A percentile compares a stretch with the other conserved stretches of the same genome.
Conservation (phyloP, 228 moss, liverwort and hornwort genomes). For the Sphagnum magellanicum region DNA sequence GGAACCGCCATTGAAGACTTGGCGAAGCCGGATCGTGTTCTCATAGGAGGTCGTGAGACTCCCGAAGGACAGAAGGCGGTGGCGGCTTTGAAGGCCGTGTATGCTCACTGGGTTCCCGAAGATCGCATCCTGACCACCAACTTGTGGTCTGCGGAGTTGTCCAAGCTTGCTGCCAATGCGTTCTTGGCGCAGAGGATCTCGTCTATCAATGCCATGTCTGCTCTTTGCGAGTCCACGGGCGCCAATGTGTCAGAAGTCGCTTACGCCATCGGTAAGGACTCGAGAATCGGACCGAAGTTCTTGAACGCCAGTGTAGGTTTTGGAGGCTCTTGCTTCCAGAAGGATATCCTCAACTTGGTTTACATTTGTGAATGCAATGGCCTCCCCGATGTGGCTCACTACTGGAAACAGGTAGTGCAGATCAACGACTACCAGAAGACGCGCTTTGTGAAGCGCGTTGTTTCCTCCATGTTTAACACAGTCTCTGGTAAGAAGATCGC, state of each 20-base stretch:
- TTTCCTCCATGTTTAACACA: conserved; percentile 95
- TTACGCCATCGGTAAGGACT: conserved; percentile 73
- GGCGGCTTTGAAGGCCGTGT: conserved; percentile 78
- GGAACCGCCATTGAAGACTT: conserved; percentile 80
- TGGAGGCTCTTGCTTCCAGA: conserved; percentile 92
- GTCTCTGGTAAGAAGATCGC: conserved; percentile 89
- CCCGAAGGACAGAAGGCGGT: conserved; percentile 86
- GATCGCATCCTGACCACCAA: conserved; percentile 89
- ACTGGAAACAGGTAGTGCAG: conserved; percentile 92
- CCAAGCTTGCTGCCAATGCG: conserved; percentile 85
- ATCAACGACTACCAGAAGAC: conserved; percentile 98
- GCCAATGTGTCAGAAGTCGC: conserved; percentile 84
- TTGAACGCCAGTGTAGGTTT: conserved; percentile 76
- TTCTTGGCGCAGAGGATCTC: conserved; percentile 85
- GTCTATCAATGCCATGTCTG: conserved; percentile 88
- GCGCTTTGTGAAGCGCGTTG: conserved; percentile 84
- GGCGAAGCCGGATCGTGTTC: conserved; percentile 71
- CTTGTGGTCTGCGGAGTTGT: conserved; percentile 87
- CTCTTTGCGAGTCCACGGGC: conserved; percentile 76
- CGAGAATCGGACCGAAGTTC: conserved; percentile 75
- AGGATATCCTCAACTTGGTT: conserved; percentile 83
- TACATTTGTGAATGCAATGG: conserved; percentile 99
- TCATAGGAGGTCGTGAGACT: conserved; percentile 77
- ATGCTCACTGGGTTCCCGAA: conserved; percentile 90
- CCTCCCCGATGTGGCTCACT: conserved; percentile 74